Percentiles rank a stretch among this genome's conserved stretches.
Conservation (phyloP, 768 basidiomycete species). For the Boletus vinaceobasis region DNA sequence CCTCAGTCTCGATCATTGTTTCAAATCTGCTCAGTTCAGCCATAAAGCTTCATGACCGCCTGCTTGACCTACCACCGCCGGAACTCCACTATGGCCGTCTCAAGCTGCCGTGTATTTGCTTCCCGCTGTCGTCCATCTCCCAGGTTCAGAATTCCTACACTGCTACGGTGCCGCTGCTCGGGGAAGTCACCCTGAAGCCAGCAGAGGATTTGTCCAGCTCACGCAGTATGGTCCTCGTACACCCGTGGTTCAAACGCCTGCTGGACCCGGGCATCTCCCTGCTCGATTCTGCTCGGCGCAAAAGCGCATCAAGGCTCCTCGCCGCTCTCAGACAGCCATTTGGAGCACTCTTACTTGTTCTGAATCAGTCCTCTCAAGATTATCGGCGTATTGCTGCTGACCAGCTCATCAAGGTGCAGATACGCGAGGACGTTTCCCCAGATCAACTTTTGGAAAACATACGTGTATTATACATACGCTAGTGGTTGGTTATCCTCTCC, state of each 20-base stretch:
- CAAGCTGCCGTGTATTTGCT: too few relatives aligned
- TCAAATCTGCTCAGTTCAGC: constrained; percentile 1
- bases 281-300: neutral
- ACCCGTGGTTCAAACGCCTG: constrained; percentile 12
- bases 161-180: too few relatives aligned
- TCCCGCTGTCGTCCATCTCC: too few relatives aligned
- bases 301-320: constrained; percentile 6
- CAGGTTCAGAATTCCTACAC: too few relatives aligned
- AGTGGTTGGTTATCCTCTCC: too few relatives aligned
- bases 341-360: constrained; percentile 13
- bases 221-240: too few relatives aligned
- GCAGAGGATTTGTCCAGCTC: too few relatives aligned
- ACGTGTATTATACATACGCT: too few relatives aligned
- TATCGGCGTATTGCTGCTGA: constrained; percentile 15
- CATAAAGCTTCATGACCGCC: constrained; percentile 2
- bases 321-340: constrained; percentile 11
- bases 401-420: neutral
- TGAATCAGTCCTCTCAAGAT: neutral
- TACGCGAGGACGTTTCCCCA: constrained; percentile 7
- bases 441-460: constrained; percentile 1
- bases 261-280: constrained; percentile 1
- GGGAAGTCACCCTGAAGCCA: too few relatives aligned
- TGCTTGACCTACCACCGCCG: constrained; percentile 3
- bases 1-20: too few relatives aligned
- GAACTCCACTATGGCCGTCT: too few relatives aligned